Conservation (phyloP, 2,329 filamentous ascomycete genomes). For the Ophiosphaerella korrae region DNA sequence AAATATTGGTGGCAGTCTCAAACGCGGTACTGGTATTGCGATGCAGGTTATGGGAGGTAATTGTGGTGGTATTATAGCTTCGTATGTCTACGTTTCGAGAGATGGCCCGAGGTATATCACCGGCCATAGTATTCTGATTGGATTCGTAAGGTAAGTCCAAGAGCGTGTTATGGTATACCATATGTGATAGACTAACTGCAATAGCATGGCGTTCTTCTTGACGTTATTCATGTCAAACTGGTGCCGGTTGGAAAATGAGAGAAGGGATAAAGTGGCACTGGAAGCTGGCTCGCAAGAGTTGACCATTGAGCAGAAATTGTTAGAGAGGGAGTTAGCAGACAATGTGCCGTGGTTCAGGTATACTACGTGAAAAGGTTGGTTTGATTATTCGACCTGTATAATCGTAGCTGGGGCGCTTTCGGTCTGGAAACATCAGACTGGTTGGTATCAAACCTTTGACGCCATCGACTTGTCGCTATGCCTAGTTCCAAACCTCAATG, state of each 20-base stretch:
- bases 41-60: conserved; percentile 61
- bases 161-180: not conserved
- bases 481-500: too few species aligned
- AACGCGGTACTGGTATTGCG: conserved; percentile 61
- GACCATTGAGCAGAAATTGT: conserved; percentile 58
- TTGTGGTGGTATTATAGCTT: conserved; percentile 75
- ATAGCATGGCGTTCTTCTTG: conserved; percentile 56
- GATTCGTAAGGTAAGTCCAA: conserved; percentile 44
- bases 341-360: conserved; percentile 55
- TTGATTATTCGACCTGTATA: not conserved
- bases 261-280: conserved; percentile 55
- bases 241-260: conserved; percentile 61
- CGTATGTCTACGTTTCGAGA: conserved; percentile 55
- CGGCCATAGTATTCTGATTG: conserved; percentile 56
- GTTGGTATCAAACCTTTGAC: too few species aligned
- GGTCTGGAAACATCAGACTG: too few species aligned
- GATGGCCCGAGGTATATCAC: conserved; percentile 52
- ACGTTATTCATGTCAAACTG: conserved; percentile 63
- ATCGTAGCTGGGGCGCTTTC: not conserved
- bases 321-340: conserved; percentile 62
- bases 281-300: conserved; percentile 55
- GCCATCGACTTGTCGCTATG: too few species aligned
- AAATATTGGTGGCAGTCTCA: conserved; percentile 62
- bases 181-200: not conserved
- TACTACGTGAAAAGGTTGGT: conserved; percentile 14